Evolutionary conservation across 2,329 filamentous ascomycete species (phyloP).

Genomic region (Calonectria multiphialidica): DNA sequence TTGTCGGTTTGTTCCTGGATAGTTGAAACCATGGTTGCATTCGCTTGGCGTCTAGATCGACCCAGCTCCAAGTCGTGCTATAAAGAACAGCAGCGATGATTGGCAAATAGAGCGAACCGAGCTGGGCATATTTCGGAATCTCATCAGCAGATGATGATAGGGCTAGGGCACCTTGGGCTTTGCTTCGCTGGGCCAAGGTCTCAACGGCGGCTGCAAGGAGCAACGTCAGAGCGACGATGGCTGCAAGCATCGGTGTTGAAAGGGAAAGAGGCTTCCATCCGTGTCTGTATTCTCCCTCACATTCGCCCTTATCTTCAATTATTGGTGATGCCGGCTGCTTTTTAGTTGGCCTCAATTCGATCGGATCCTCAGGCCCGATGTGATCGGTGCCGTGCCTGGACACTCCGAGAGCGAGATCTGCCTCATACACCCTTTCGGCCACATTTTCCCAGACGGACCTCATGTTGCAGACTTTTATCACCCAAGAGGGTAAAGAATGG

Average conservation of each 20-base stretch:
- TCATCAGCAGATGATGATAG: constrained; percentile 39
- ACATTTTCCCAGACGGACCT: constrained; percentile 16
- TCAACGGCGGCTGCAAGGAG: constrained; percentile 59
- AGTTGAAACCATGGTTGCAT: constrained; percentile 72
- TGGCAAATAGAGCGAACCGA: constrained; percentile 64
- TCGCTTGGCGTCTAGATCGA: constrained; percentile 69
- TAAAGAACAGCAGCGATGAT: constrained; percentile 67
- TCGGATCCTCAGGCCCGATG: background rate
- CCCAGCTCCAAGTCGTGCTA: constrained; percentile 69
- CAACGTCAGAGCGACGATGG: constrained; percentile 52
- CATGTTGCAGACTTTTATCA: constrained; percentile 5
- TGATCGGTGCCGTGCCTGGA: background rate
- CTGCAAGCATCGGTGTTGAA: constrained; percentile 49
- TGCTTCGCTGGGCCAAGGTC: constrained; percentile 54
- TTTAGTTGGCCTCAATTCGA: background rate
- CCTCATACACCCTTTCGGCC: constrained; percentile 14
- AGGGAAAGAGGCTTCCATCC: constrained; percentile 42
- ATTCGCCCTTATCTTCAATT: background rate
- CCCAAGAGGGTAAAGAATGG: background rate
- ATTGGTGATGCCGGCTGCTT: constrained; percentile 1
- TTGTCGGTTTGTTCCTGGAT: constrained; percentile 58
- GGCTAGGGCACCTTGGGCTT: constrained; percentile 54
- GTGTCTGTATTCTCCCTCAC: accelerated
- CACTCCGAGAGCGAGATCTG: background rate
- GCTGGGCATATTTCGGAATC: constrained; percentile 50